Percentiles rank a stretch among this genome's conserved stretches.
phyloP scores from a whole-genome alignment of 257 asterid species.

The Lavandula angustifolia region DNA sequence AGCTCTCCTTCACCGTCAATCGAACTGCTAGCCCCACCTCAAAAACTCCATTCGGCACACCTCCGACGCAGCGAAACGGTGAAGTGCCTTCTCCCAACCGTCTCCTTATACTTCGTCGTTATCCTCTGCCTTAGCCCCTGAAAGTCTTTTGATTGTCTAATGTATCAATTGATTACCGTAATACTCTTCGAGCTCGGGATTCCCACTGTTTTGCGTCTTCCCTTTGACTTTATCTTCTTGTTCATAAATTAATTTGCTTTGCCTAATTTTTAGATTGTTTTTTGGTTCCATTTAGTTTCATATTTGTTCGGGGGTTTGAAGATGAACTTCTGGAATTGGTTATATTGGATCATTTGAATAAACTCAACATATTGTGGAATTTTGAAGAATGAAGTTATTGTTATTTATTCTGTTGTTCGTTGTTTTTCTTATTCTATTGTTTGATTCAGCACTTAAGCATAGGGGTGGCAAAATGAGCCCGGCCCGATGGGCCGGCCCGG shows the following conservation, averaged over 20 bases:
- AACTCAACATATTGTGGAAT: neutral
- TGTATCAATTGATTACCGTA: conserved; percentile 1
- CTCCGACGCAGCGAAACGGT: too few relatives aligned
- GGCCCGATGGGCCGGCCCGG: too few relatives aligned
- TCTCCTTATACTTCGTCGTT: too few relatives aligned
- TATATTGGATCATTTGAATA: conserved; percentile 15
- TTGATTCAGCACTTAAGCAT: conserved; percentile 62
- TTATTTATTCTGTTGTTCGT: conserved; percentile 6
- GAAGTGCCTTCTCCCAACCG: too few relatives aligned
- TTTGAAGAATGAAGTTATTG: neutral
- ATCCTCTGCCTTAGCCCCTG: too few relatives aligned
- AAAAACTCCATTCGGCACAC: too few relatives aligned
- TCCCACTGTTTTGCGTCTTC: too few relatives aligned
- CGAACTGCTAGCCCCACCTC: too few relatives aligned
- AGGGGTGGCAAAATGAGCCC: too few relatives aligned
- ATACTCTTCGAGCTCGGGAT: neutral
- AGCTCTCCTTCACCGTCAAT: too few relatives aligned
- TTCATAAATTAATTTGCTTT: conserved; percentile 13
- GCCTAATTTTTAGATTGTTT: neutral
- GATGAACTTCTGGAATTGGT: neutral
- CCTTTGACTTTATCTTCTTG: neutral
- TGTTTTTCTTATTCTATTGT: neutral
- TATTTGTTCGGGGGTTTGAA: neutral
- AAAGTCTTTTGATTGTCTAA: too few relatives aligned
- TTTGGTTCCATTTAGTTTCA: neutral